These are phyloP conservation scores for Rosa hybrid DNA, from an alignment of 331 rosid genomes.

Conservation along the genomic window DNA sequence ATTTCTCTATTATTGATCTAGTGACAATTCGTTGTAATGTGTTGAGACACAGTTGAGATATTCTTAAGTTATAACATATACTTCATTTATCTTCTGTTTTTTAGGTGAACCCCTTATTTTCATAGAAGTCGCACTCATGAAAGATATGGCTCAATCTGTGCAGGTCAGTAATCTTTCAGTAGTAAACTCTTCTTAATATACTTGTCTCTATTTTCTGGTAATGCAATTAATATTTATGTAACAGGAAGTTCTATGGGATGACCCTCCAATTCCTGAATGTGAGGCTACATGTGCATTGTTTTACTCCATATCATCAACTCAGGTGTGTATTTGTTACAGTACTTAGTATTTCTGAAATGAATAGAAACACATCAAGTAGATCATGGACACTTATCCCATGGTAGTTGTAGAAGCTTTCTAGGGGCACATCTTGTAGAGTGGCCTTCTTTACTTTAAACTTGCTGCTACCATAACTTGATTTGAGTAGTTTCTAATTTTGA, in stretches of 20 bases:
- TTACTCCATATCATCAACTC: conserved; percentile 88
- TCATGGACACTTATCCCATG: neutral
- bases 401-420: no score
- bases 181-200: conserved; percentile 6
- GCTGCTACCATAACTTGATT: conserved; percentile 24
- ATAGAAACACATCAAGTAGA: conserved; percentile 10
- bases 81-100: neutral
- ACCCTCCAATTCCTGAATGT: conserved; percentile 70
- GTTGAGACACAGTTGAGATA: neutral
- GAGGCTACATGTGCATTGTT: conserved; percentile 85
- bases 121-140: conserved; percentile 88
- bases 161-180: conserved; percentile 48
- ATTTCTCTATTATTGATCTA: neutral
- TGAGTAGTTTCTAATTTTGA: conserved; percentile 30
- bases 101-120: conserved; percentile 89
- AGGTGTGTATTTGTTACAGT: conserved; percentile 45
- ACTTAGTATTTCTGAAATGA: neutral
- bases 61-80: neutral
- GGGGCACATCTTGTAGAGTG: neutral
- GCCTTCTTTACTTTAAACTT: neutral
- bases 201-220: neutral
- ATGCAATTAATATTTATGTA: conserved; percentile 16
- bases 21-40: neutral
- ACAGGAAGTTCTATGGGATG: conserved; percentile 93
- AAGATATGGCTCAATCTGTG: conserved; percentile 70